A percentile compares a stretch with the other conserved stretches of the same genome.
These are phyloP conservation scores for Boletus sp. DNA, from an alignment of 768 basidiomycete genomes.

Conservation along the genomic window DNA sequence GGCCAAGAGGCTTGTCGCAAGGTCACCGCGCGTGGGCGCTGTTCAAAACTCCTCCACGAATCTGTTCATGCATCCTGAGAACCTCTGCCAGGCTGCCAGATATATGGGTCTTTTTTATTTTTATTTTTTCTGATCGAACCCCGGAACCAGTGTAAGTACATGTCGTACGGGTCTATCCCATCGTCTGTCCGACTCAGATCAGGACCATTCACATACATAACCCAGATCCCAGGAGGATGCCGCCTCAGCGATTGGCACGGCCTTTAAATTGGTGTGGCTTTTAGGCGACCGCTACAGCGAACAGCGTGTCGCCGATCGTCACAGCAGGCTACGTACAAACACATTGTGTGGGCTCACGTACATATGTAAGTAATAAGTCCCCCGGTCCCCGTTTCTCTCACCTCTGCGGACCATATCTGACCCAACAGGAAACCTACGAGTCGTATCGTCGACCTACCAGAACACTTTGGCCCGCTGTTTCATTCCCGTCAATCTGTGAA, in stretches of 20 bases:
- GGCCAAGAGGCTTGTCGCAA: background rate
- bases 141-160: background rate
- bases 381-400: slow-evolving; percentile 1
- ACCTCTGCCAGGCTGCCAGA: background rate
- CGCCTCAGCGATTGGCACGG: slow-evolving; percentile 9
- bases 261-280: slow-evolving; percentile 11
- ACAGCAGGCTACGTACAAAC: slow-evolving; percentile 24
- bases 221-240: slow-evolving; percentile 12
- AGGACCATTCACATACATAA: slow-evolving; percentile 1
- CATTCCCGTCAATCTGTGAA: slow-evolving; percentile 20
- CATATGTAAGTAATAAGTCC: slow-evolving; percentile 14
- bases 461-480: slow-evolving; percentile 3
- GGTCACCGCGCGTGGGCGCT: background rate
- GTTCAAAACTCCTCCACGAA: background rate
- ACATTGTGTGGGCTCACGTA: slow-evolving; percentile 13
- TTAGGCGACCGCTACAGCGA: slow-evolving; percentile 18
- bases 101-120: slow-evolving; percentile 9
- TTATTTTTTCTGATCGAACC: slow-evolving; percentile 10
- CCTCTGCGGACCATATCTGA: background rate
- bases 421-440: slow-evolving; percentile 10
- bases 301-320: slow-evolving; percentile 25
- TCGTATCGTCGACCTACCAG: background rate
- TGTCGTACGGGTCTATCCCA: slow-evolving; percentile 7
- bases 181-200: background rate
- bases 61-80: background rate